Percentiles rank a stretch among this genome's conserved stretches.
These are phyloP conservation scores for Croton laevigatus DNA, from an alignment of 441 rosid genomes.

Conservation along the genomic window DNA sequence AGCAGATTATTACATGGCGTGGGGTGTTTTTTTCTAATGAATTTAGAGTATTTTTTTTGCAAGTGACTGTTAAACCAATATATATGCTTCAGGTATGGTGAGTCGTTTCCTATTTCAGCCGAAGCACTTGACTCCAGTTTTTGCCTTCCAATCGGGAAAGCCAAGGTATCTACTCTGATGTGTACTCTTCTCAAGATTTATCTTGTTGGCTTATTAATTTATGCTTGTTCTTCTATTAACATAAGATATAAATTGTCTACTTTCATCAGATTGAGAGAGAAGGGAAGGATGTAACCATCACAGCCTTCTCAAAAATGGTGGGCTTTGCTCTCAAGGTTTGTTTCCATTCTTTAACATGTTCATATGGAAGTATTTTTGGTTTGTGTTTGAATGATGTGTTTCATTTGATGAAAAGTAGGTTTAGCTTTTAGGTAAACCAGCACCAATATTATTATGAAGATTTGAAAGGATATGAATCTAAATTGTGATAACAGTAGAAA, in stretches of 20 bases:
- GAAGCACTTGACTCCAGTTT: constrained; percentile 94
- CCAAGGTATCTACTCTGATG: constrained; percentile 51
- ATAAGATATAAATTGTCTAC: constrained; percentile 1
- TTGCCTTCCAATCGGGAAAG: constrained; percentile 95
- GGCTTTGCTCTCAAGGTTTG: constrained; percentile 83
- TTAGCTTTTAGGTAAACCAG: constrained; percentile 3
- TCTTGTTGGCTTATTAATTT: constrained; percentile 2
- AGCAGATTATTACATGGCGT: constrained; percentile 28
- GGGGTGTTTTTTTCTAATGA: background rate
- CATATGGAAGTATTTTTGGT: background rate
- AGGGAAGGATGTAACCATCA: constrained; percentile 92
- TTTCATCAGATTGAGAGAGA: constrained; percentile 76
- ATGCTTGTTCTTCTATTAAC: background rate
- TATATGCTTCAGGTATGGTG: constrained; percentile 65
- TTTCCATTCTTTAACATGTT: constrained; percentile 6
- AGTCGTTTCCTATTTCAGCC: constrained; percentile 85
- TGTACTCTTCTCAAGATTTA: constrained; percentile 19
- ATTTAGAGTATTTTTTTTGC: background rate
- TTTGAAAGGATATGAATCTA: background rate
- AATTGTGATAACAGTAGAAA: background rate
- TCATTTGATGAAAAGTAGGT: constrained; percentile 1
- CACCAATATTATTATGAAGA: background rate
- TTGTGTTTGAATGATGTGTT: background rate
- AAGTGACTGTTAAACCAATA: constrained; percentile 9
- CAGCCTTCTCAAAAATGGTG: constrained; percentile 90